Conservation (phyloP, 192 early-diverging fungal species). For the Linnemannia hyalina region DNA sequence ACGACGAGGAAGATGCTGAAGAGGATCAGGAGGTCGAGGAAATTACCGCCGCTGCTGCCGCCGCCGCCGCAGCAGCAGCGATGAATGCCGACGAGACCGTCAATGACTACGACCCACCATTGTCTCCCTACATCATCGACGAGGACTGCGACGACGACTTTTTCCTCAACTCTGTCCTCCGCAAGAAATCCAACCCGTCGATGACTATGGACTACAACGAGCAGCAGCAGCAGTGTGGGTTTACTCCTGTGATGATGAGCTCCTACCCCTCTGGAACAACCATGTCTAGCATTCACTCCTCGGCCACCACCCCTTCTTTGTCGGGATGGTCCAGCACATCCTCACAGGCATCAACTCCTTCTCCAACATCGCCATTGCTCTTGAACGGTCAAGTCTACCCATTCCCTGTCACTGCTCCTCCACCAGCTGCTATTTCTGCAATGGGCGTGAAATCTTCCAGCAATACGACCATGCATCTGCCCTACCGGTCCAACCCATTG, state of each 20-base stretch:
- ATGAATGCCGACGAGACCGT: neutral
- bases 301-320: conserved; percentile 19
- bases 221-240: neutral
- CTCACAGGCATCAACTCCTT: conserved; percentile 37
- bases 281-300: conserved; percentile 13
- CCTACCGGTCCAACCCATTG: conserved; percentile 37
- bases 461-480: neutral
- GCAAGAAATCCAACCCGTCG: conserved; percentile 7
- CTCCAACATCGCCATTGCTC: conserved; percentile 28
- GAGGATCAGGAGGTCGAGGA: conserved; percentile 9
- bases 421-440: neutral
- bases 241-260: conserved; percentile 17
- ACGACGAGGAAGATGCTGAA: conserved; percentile 5
- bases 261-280: conserved; percentile 27
- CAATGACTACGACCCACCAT: conserved; percentile 8
- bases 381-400: conserved; percentile 26
- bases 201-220: neutral
- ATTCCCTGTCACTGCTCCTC: neutral
- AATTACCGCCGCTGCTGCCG: neutral
- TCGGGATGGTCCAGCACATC: conserved; percentile 27
- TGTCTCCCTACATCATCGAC: conserved; percentile 50
- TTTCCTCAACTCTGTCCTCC: conserved; percentile 53
- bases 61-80: too few species aligned
- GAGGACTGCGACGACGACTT: conserved; percentile 45
- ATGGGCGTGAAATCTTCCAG: neutral